Percentiles rank a stretch among this genome's conserved stretches.
Evolutionary conservation across 148 eudicot genomes (phyloP).

Genomic region (Nyssa sinensis): DNA sequence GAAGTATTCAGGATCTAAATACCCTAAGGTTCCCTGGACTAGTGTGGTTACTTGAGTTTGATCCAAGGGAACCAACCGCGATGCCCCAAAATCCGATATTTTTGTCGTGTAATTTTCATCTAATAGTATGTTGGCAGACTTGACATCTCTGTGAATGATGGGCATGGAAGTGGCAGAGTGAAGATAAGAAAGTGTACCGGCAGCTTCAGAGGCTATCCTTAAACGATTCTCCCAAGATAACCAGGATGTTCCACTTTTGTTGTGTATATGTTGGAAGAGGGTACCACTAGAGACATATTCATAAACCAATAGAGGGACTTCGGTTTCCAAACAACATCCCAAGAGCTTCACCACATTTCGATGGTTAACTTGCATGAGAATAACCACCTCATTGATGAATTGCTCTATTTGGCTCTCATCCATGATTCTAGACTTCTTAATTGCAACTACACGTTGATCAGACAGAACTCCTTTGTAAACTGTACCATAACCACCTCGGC

Average conservation of each 20-base stretch:
- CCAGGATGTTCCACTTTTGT: constrained; percentile 14
- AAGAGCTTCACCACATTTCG: constrained; percentile 29
- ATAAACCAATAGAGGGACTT: constrained; percentile 31
- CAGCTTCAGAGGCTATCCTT: constrained; percentile 30
- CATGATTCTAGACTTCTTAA: constrained; percentile 28
- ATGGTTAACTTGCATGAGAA: constrained; percentile 37
- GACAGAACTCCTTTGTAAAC: constrained; percentile 37
- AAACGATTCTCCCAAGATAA: constrained; percentile 32
- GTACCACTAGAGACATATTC: constrained; percentile 30
- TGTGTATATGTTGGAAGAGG: constrained; percentile 25
- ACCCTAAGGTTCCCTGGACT: constrained; percentile 32
- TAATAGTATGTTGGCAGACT: constrained; percentile 25
- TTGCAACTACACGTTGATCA: constrained; percentile 27
- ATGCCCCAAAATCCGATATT: constrained; percentile 33
- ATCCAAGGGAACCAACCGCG: constrained; percentile 30
- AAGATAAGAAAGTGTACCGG: constrained; percentile 31
- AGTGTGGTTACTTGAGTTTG: constrained; percentile 25
- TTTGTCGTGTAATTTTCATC: constrained; percentile 24
- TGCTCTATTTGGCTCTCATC: constrained; percentile 34
- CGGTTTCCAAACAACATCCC: constrained; percentile 34
- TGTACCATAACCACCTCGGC: constrained; percentile 37
- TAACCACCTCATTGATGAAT: constrained; percentile 37
- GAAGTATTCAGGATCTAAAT: constrained; percentile 33
- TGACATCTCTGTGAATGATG: constrained; percentile 32
- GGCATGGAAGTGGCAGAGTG: constrained; percentile 32